phyloP scores from a whole-genome alignment of 192 early-diverging fungal genomes.

The Podila clonocystis region DNA sequence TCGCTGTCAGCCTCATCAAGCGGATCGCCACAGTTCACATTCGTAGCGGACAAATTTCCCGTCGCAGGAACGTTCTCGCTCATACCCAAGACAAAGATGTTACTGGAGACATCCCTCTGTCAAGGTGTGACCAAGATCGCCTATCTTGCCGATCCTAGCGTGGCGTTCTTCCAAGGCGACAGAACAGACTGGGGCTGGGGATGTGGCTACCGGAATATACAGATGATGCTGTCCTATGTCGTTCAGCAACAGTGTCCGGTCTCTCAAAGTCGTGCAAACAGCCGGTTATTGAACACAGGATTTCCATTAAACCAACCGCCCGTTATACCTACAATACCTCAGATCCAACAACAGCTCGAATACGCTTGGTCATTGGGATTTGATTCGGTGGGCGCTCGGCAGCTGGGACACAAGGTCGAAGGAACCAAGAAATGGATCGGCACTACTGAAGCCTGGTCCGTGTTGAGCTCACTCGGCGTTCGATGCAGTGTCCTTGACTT shows the following conservation, averaged over 20 bases:
- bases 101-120: slow-evolving; percentile 9
- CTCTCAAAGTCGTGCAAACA: neutral
- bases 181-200: slow-evolving; percentile 69
- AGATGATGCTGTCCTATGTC: slow-evolving; percentile 70
- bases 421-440: slow-evolving; percentile 78
- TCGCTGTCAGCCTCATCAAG: too few species aligned
- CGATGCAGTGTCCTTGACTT: slow-evolving; percentile 72
- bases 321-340: slow-evolving; percentile 16
- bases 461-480: slow-evolving; percentile 67
- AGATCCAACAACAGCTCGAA: slow-evolving; percentile 33
- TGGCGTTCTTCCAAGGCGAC: slow-evolving; percentile 26
- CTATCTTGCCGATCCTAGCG: slow-evolving; percentile 30
- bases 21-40: neutral
- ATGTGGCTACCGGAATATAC: slow-evolving; percentile 78
- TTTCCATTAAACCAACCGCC: neutral
- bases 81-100: slow-evolving; percentile 13
- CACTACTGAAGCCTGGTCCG: slow-evolving; percentile 71
- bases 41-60: neutral
- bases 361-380: slow-evolving; percentile 55
- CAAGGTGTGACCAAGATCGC: slow-evolving; percentile 34
- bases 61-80: neutral
- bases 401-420: slow-evolving; percentile 61
- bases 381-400: slow-evolving; percentile 64
- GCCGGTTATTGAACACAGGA: neutral
- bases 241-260: slow-evolving; percentile 14